phyloP scores from a whole-genome alignment of 257 asterid genomes.

The Solanum chiquidenum region DNA sequence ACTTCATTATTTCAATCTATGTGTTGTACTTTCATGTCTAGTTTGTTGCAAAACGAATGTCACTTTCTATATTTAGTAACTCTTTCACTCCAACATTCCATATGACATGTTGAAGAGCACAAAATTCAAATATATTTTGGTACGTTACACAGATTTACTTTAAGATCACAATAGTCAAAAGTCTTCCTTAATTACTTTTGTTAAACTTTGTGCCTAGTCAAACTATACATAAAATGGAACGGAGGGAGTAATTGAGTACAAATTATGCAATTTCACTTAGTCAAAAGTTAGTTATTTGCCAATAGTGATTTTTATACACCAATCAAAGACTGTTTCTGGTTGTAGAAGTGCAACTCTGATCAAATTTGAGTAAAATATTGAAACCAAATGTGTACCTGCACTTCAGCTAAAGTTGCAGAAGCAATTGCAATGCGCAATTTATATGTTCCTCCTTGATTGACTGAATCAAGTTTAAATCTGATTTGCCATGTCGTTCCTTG shows the following conservation, averaged over 20 bases:
- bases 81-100: not conserved
- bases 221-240: not conserved
- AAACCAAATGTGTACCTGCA: slow-evolving; percentile 25
- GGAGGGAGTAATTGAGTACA: not conserved
- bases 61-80: not conserved
- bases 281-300: not conserved
- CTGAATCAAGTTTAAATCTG: slow-evolving; percentile 22
- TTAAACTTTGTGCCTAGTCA: not conserved
- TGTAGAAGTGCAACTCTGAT: not conserved
- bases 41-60: not conserved
- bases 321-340: not conserved
- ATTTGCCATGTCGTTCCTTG: slow-evolving; percentile 63
- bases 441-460: slow-evolving; percentile 26
- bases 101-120: not conserved
- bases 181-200: not conserved
- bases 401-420: slow-evolving; percentile 35
- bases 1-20: not conserved
- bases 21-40: not conserved
- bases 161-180: not conserved
- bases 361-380: not conserved
- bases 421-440: slow-evolving; percentile 59
- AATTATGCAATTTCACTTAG: not conserved
- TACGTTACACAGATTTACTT: not conserved
- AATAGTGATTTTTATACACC: not conserved
- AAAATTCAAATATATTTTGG: not conserved